Evolutionary conservation across 1,284 basidiomycete species (phyloP).

Genomic region (Meripilus lineatus): DNA sequence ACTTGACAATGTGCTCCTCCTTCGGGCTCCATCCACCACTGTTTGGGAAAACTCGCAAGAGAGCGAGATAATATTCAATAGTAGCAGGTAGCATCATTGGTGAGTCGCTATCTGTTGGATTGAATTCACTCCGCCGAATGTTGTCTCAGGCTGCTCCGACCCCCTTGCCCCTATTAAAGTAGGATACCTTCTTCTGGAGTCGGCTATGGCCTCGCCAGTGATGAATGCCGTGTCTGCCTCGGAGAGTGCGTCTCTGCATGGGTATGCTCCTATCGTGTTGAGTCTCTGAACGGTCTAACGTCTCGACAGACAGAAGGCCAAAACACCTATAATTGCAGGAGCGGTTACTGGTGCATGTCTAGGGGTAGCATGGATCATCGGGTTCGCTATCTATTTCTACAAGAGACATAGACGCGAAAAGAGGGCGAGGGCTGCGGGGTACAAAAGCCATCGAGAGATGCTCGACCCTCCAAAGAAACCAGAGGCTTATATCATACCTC

Average conservation of each 20-base stretch:
- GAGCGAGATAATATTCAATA: too few relatives aligned
- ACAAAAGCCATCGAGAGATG: constrained; percentile 26
- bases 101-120: too few relatives aligned
- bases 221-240: not conserved
- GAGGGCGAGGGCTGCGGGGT: constrained; percentile 24
- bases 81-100: too few relatives aligned
- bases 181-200: not conserved
- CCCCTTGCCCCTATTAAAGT: not conserved
- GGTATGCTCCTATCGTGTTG: not conserved
- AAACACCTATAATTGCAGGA: constrained; percentile 63
- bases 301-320: constrained; percentile 43
- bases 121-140: too few relatives aligned
- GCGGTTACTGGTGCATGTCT: constrained; percentile 51
- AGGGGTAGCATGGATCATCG: constrained; percentile 42
- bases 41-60: too few relatives aligned
- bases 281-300: not conserved
- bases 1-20: too few relatives aligned
- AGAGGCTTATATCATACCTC: constrained; percentile 51
- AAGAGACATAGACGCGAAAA: constrained; percentile 28
- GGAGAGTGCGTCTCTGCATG: constrained; percentile 4
- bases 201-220: not conserved
- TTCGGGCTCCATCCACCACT: too few relatives aligned
- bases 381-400: constrained; percentile 31
- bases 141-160: too few relatives aligned
- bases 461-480: constrained; percentile 25